Conservation (phyloP, 345 rosid species). For the Pistacia integerrima region DNA sequence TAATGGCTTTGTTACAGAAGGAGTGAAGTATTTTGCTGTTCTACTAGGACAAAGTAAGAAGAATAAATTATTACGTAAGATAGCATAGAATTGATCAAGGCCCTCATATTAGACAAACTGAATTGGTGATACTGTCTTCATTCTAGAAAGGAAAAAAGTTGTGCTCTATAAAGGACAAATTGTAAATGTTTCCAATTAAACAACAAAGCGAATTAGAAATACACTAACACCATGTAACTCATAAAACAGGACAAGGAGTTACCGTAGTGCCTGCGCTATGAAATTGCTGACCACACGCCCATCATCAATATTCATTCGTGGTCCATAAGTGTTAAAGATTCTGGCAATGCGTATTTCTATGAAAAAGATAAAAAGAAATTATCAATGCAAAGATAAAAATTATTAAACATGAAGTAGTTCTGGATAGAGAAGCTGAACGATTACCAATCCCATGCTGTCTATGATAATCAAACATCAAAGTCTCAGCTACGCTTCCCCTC, state of each 20-base stretch:
- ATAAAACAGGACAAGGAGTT: slow-evolving; percentile 12
- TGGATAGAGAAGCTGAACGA: slow-evolving; percentile 12
- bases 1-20: too few relatives aligned
- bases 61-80: background rate
- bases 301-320: slow-evolving; percentile 98
- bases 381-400: background rate
- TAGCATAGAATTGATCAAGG: background rate
- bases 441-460: slow-evolving; percentile 94
- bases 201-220: background rate
- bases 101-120: background rate
- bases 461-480: slow-evolving; percentile 97
- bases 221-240: background rate
- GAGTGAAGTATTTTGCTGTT: background rate
- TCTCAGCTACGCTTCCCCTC: slow-evolving; percentile 99
- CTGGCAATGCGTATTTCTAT: slow-evolving; percentile 96
- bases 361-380: slow-evolving; percentile 14
- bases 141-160: background rate
- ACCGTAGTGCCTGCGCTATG: slow-evolving; percentile 99
- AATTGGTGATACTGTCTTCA: background rate
- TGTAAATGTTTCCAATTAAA: background rate
- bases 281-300: slow-evolving; percentile 99
- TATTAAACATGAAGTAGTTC: background rate
- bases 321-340: slow-evolving; percentile 98
- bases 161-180: background rate
- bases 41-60: background rate